Evolutionary conservation across 2,329 filamentous ascomycete genomes (phyloP).

Genomic region (Fusarium siculi): DNA sequence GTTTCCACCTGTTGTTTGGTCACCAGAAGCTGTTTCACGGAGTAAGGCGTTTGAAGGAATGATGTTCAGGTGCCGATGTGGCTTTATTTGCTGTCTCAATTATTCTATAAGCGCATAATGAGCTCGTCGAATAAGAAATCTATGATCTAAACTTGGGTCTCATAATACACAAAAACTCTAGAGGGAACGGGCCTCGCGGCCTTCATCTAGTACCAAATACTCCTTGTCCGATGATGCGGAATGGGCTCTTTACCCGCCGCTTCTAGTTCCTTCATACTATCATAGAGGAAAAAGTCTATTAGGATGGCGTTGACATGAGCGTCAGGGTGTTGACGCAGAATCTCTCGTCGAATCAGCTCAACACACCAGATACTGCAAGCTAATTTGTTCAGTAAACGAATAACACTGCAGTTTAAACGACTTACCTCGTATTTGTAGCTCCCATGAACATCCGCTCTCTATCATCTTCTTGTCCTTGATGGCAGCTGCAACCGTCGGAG

Average conservation of each 20-base stretch:
- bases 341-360: conserved; percentile 86
- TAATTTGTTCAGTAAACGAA: conserved; percentile 46
- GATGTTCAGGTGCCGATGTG: conserved; percentile 26
- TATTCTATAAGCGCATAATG: conserved; percentile 24
- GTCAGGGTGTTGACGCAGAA: conserved; percentile 76
- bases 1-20: not conserved
- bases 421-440: conserved; percentile 85
- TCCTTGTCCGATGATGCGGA: conserved; percentile 89
- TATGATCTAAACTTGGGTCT: conserved; percentile 29
- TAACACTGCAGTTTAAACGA: not conserved
- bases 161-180: conserved; percentile 12
- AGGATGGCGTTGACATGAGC: conserved; percentile 84
- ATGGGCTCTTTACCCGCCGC: conserved; percentile 63
- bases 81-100: conserved; percentile 29
- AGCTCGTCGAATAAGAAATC: conserved; percentile 23
- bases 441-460: conserved; percentile 78
- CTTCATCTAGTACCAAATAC: conserved; percentile 84
- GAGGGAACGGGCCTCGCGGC: conserved; percentile 15
- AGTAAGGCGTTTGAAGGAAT: conserved; percentile 39
- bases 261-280: conserved; percentile 90
- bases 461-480: conserved; percentile 74
- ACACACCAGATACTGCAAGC: conserved; percentile 97
- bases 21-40: conserved; percentile 20
- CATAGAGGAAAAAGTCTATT: conserved; percentile 98
- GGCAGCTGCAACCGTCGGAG: conserved; percentile 78